phyloP scores from a whole-genome alignment of 2,329 filamentous ascomycete genomes.

The Talaromyces sp. region DNA sequence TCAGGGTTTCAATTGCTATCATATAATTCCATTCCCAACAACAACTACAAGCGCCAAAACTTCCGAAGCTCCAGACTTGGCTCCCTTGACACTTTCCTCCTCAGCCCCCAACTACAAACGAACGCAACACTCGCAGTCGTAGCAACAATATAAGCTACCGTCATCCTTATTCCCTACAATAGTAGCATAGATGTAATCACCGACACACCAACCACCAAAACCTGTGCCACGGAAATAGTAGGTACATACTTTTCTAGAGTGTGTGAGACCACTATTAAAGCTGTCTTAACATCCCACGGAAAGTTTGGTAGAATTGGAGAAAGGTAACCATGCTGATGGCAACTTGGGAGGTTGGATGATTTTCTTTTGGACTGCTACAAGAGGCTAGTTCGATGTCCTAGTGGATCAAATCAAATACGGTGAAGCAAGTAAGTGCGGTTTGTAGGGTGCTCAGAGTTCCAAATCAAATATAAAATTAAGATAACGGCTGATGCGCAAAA shows the following conservation, averaged over 20 bases:
- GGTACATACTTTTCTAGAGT: constrained; percentile 25
- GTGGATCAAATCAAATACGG: too few relatives aligned
- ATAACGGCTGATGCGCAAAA: constrained; percentile 43
- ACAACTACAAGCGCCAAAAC: not conserved
- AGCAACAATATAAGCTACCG: not conserved
- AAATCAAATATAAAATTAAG: too few relatives aligned
- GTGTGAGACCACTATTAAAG: constrained; percentile 19
- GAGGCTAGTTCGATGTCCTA: too few relatives aligned
- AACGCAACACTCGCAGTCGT: not conserved
- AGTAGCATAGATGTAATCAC: not conserved
- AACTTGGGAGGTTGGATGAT: too few relatives aligned
- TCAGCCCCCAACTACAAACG: not conserved
- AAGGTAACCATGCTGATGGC: too few relatives aligned
- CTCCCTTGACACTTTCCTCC: not conserved
- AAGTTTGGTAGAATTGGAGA: not conserved
- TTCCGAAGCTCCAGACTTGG: not conserved
- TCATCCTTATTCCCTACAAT: not conserved
- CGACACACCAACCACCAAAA: not conserved
- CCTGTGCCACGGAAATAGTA: not conserved
- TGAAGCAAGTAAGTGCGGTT: too few relatives aligned
- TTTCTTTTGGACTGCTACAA: too few relatives aligned
- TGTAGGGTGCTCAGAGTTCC: too few relatives aligned
- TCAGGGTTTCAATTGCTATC: not conserved
- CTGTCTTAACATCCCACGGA: not conserved
- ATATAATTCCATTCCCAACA: not conserved